These are phyloP conservation scores for Fusarium subglutinans DNA, from an alignment of 2,329 filamentous ascomycete species.

Conservation along the genomic window DNA sequence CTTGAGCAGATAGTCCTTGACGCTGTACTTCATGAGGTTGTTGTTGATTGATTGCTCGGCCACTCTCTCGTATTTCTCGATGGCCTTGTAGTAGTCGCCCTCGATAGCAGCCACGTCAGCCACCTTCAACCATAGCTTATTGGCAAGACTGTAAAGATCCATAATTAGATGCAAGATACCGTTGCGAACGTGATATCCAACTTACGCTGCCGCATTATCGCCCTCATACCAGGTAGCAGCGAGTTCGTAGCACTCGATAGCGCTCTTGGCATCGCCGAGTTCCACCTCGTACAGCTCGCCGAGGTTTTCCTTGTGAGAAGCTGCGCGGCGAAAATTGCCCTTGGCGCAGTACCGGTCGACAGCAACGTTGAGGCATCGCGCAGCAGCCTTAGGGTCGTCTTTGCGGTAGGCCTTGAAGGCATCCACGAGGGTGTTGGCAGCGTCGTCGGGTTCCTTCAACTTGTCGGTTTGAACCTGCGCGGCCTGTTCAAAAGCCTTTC, in stretches of 20 bases:
- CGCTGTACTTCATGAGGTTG: conserved; percentile 91
- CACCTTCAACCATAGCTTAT: conserved; percentile 93
- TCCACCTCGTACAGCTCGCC: conserved; percentile 88
- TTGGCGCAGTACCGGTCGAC: conserved; percentile 88
- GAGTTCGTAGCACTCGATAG: conserved; percentile 83
- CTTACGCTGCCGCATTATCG: conserved; percentile 84
- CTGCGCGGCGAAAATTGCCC: conserved; percentile 91
- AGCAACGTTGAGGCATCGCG: conserved; percentile 79
- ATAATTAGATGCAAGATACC: not conserved
- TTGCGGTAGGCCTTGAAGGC: conserved; percentile 96
- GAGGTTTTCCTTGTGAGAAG: conserved; percentile 88
- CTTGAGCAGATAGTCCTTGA: conserved; percentile 96
- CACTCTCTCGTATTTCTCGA: conserved; percentile 85
- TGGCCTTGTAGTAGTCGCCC: conserved; percentile 84
- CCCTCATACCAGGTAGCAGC: conserved; percentile 90
- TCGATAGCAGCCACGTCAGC: conserved; percentile 87
- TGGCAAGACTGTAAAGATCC: conserved; percentile 72
- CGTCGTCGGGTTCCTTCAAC: conserved; percentile 91
- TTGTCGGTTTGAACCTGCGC: conserved; percentile 82
- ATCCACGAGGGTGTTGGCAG: conserved; percentile 86
- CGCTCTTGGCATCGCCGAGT: conserved; percentile 78
- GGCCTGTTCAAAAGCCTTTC: conserved; percentile 85
- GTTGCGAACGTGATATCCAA: conserved; percentile 22
- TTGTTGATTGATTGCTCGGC: conserved; percentile 82
- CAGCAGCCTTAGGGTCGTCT: conserved; percentile 83